Evolutionary conservation across 352 stramenopile species (phyloP), one percentile per base, ranked within the genome.

Genomic region (Phytophthora hybrid): DNA sequence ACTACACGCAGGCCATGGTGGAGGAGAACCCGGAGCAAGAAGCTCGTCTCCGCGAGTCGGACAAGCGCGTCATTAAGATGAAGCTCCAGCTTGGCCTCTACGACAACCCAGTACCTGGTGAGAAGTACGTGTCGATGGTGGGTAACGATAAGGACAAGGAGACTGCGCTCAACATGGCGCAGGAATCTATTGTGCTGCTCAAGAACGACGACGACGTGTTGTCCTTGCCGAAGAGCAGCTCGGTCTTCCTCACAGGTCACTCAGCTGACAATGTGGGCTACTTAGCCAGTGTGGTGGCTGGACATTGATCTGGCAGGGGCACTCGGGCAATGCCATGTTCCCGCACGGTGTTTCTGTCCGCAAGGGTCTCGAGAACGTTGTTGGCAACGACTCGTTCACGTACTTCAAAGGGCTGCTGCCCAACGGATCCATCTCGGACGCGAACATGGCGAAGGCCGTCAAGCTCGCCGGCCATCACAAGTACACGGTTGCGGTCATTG

Each of bases 221-320:
- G 31, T 86, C 88, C 0, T 53, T 95, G 0, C 31, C 60, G 0
- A 73, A 81, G 7, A 79, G 5, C 5, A 53, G 66, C 1, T 69
- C 61, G 0, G 72, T 94, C 1, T 94, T 94, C 62, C 65, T 94
- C 39, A 94, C 88, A 5, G 86, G 85, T 9, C 84, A 80, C 18
- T 82, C 80, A 0, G 73, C 80, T 0, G 81, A 93, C 59, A 79
- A 92, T 23, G 83, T 93, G 5, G 88, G 86, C 0, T 80, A 88
- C n/a, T n/a, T n/a, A n/a, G n/a, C 26, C 72, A 92, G 9, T 93
- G 86, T 23, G 86, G 88, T 29, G 88, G 88, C 0, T 97, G 92
- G 92, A 89, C 86, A 0, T 71, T 93, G 16, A 78, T 85, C 32
- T 97, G 92, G 89, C 92, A 97, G 67, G 92, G 89, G 0, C 77